These are phyloP conservation scores for Aspergillus vadensis DNA, from an alignment of 2,329 filamentous ascomycete genomes.

Conservation along the genomic window DNA sequence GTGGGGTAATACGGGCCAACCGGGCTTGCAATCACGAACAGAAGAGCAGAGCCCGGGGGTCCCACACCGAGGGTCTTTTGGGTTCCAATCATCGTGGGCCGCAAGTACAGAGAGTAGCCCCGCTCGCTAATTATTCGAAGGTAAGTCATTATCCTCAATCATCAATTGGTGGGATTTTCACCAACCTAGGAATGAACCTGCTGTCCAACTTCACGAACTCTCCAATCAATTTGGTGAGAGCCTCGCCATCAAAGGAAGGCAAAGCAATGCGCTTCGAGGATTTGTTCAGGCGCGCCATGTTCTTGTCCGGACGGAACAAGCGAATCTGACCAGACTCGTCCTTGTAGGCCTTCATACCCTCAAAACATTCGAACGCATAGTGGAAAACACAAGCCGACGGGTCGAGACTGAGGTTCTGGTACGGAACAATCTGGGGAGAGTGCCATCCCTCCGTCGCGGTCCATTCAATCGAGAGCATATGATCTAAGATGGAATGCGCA, in stretches of 20 bases:
- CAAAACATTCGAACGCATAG: conserved; percentile 97
- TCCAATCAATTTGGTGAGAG: conserved; percentile 78
- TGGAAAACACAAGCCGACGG: conserved; percentile 97
- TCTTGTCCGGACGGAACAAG: conserved; percentile 91
- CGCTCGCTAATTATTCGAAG: conserved; percentile 48
- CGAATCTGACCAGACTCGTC: conserved; percentile 76
- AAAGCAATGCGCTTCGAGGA: conserved; percentile 89
- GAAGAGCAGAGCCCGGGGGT: conserved; percentile 84
- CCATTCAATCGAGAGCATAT: conserved; percentile 97
- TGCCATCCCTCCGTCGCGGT: conserved; percentile 81
- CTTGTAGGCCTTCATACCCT: conserved; percentile 99
- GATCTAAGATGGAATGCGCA: conserved; percentile 62
- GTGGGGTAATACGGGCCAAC: conserved; percentile 98
- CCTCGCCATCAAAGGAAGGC: conserved; percentile 75
- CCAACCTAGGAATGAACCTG: conserved; percentile 81
- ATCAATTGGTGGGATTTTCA: conserved; percentile 1
- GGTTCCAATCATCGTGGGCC: conserved; percentile 96
- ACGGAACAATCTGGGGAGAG: conserved; percentile 79
- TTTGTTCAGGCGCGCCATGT: conserved; percentile 93
- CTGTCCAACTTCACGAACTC: conserved; percentile 78
- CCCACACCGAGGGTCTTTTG: conserved; percentile 91
- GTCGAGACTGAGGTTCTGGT: conserved; percentile 96
- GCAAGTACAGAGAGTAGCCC: conserved; percentile 93
- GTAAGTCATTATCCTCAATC: neutral
- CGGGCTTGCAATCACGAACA: conserved; percentile 94